Conservation (phyloP, 2,329 filamentous ascomycete genomes). For the Trichophyton simii region DNA sequence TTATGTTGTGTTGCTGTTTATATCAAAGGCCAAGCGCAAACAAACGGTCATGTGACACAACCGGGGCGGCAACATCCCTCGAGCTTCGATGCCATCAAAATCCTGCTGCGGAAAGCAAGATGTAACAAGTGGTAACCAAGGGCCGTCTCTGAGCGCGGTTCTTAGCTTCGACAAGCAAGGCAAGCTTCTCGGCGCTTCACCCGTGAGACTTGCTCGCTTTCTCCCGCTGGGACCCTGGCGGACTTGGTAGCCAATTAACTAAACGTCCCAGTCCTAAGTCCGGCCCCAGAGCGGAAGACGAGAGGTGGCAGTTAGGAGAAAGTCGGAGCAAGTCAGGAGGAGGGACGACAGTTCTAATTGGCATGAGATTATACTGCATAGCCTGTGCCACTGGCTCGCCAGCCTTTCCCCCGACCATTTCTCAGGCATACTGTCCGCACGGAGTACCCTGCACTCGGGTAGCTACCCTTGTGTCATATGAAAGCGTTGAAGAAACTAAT, state of each 20-base stretch:
- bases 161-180: not conserved
- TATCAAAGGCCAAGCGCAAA: not conserved
- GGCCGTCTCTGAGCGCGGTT: constrained; percentile 1
- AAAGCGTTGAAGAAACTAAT: not conserved
- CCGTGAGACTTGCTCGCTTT: not conserved
- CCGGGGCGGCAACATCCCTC: not conserved
- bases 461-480: not conserved
- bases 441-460: not conserved
- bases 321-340: not conserved
- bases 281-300: not conserved
- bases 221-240: not conserved
- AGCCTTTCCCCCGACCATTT: not conserved
- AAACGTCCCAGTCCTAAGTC: not conserved
- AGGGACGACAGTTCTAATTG: not conserved
- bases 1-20: not conserved
- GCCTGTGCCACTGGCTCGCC: not conserved
- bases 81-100: not conserved
- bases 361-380: constrained; percentile 1
- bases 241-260: not conserved
- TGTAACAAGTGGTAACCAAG: not conserved
- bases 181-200: not conserved
- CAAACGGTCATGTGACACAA: not conserved
- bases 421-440: not conserved
- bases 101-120: not conserved
- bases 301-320: not conserved